Conservation (phyloP, 2,329 filamentous ascomycete genomes). For the Neonectria punicea region DNA sequence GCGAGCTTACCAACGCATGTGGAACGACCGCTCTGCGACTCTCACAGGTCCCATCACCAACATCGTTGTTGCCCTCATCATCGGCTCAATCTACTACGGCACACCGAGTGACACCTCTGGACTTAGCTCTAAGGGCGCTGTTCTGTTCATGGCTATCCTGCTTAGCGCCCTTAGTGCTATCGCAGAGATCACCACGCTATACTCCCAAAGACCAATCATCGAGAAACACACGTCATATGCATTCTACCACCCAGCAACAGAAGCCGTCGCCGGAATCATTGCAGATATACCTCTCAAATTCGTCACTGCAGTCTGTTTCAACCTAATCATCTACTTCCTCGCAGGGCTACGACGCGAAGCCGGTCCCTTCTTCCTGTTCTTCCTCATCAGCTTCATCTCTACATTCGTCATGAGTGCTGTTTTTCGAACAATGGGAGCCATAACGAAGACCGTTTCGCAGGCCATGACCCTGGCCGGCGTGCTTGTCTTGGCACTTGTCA, state of each 20-base stretch:
- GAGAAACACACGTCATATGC: slow-evolving; percentile 44
- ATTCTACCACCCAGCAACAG: slow-evolving; percentile 50
- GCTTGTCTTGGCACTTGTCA: slow-evolving; percentile 62
- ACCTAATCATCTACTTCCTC: slow-evolving; percentile 64
- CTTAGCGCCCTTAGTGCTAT: slow-evolving; percentile 46
- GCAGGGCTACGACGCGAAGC: slow-evolving; percentile 64
- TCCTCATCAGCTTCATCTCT: slow-evolving; percentile 72
- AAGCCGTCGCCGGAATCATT: slow-evolving; percentile 38
- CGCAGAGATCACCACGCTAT: slow-evolving; percentile 39
- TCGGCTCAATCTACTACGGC: slow-evolving; percentile 75
- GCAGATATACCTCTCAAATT: slow-evolving; percentile 53
- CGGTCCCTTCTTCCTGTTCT: slow-evolving; percentile 78
- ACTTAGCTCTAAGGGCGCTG: slow-evolving; percentile 58
- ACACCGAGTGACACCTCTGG: slow-evolving; percentile 61
- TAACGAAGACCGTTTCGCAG: slow-evolving; percentile 71
- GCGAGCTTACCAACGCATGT: slow-evolving; percentile 61
- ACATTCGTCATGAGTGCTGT: slow-evolving; percentile 70
- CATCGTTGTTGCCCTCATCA: slow-evolving; percentile 58
- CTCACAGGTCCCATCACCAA: slow-evolving; percentile 41
- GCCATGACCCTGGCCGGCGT: slow-evolving; percentile 63
- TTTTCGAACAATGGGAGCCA: slow-evolving; percentile 77
- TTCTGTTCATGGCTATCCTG: slow-evolving; percentile 46
- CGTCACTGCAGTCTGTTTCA: slow-evolving; percentile 54
- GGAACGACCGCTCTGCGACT: slow-evolving; percentile 62
- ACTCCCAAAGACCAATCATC: slow-evolving; percentile 38